Conservation (phyloP, 768 basidiomycete genomes). For the Xerocomellus amylosporus region DNA sequence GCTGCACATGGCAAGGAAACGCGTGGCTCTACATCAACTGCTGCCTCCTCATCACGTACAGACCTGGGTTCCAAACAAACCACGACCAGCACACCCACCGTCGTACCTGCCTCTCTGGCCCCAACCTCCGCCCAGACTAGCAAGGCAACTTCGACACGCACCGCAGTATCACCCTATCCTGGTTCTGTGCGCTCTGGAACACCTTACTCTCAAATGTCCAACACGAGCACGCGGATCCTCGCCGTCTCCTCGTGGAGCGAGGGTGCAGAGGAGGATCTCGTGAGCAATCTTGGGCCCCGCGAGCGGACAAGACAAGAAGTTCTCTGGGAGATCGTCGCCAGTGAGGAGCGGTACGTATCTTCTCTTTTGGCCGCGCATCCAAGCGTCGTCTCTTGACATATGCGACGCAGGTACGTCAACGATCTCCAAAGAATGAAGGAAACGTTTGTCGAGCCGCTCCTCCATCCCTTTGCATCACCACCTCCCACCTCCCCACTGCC, state of each 20-base stretch:
- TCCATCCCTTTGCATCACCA: conserved; percentile 69
- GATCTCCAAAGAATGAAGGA: conserved; percentile 91
- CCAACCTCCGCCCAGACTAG: conserved; percentile 55
- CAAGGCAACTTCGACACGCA: conserved; percentile 59
- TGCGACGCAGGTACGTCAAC: conserved; percentile 72
- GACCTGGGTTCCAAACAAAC: conserved; percentile 50
- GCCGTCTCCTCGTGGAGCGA: conserved; percentile 89
- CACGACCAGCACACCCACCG: conserved; percentile 47
- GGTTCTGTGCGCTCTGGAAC: conserved; percentile 76
- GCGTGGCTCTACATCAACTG: conserved; percentile 62
- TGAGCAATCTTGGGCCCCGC: conserved; percentile 87
- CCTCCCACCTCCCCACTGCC: conserved; percentile 46
- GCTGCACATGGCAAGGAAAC: conserved; percentile 65
- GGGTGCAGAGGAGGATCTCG: conserved; percentile 90
- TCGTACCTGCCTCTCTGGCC: conserved; percentile 55
- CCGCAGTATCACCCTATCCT: conserved; percentile 61
- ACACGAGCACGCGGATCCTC: conserved; percentile 67
- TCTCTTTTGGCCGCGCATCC: conserved; percentile 10
- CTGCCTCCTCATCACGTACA: conserved; percentile 59
- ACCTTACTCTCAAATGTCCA: conserved; percentile 78
- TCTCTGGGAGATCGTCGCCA: conserved; percentile 93
- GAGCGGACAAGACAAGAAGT: conserved; percentile 97
- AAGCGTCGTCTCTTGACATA: conserved; percentile 12
- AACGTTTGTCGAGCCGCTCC: conserved; percentile 84
- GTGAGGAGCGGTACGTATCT: conserved; percentile 78